Evolutionary conservation across 176 grass and related monocot species (phyloP), one percentile per base, ranked within the genome.

Genomic region (Calamus simplicifolius): DNA sequence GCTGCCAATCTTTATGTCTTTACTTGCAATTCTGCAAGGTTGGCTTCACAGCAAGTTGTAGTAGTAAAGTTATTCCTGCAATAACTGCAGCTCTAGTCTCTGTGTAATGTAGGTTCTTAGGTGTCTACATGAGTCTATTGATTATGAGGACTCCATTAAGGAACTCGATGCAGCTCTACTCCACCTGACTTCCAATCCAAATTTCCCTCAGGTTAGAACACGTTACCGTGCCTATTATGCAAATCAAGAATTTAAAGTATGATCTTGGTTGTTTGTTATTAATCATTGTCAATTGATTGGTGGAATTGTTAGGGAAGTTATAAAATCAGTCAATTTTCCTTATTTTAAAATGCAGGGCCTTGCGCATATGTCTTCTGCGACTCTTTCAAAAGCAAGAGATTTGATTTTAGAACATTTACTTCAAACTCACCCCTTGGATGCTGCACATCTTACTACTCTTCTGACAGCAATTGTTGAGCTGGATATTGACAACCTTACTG

Each of bases 401-500:
- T 25, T 87, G 73, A 77, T 90, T 27, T 12, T 96, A 49, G 66
- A 79, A 10, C 70, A 81, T 87, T 87, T 96, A 49, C 66, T 90
- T 59, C 81, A 87, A 64, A 52, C 66, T 31, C 54, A 67, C 14
- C 48, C 69, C 27, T 68, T 64, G 8, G 81, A 30, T 18, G 48
- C 29, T 28, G 77, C 79, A 56, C 78, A 87, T 75, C 14, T 96
- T 17, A 48, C 48, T n/a, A 43, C 91, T 79, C 31, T 96, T 71
- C 49, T 87, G 29, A 19, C 73, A n/a, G 80, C 86, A 16, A 57
- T 67, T 43, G 74, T 87, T 68, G 86, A 80, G 59, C 71, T 87
- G 77, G 86, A 90, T 29, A 69, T 77, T 27, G 66, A 74, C 15
- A 30, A 18, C 50, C 61, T 82, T 52, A 26, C 15, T 56, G 64